Conservation (phyloP, 768 basidiomycete genomes). For the Mycena indigotica region DNA sequence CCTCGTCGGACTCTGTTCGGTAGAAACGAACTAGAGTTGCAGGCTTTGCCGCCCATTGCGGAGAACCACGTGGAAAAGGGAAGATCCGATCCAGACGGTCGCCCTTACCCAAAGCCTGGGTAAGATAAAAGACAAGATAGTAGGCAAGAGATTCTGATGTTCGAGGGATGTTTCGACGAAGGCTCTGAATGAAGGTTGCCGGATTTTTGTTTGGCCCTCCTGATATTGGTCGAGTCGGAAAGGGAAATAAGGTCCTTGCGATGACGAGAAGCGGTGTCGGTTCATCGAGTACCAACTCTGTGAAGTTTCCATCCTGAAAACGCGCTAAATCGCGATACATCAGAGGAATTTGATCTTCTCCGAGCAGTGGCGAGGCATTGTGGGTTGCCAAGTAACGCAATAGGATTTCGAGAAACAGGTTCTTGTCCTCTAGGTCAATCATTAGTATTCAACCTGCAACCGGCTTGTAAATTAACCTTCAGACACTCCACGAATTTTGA, state of each 20-base stretch:
- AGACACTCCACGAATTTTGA: neutral
- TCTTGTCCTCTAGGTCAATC: neutral
- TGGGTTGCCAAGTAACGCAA: slow-evolving; percentile 1
- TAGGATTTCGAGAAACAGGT: neutral
- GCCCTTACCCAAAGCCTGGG: neutral
- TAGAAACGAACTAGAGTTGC: slow-evolving; percentile 4
- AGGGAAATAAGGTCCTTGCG: neutral
- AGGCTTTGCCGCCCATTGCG: slow-evolving; percentile 6
- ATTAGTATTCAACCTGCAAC: too few species aligned
- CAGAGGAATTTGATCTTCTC: neutral
- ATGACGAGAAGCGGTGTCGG: neutral
- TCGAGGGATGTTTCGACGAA: neutral
- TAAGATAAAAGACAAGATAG: neutral
- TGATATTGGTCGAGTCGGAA: neutral
- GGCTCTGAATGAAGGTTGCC: neutral
- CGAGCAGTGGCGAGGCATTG: neutral
- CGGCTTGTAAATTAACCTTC: neutral
- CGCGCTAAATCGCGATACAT: neutral
- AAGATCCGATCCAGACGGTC: neutral
- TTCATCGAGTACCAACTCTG: neutral
- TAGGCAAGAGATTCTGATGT: neutral
- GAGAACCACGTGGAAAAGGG: slow-evolving; percentile 2
- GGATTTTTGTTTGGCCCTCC: neutral
- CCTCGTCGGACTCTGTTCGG: neutral
- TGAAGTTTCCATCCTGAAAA: neutral